Base-by-base conservation (phyloP, 495 filamentous ascomycete species). In the Penicillium tannophilum region DNA sequence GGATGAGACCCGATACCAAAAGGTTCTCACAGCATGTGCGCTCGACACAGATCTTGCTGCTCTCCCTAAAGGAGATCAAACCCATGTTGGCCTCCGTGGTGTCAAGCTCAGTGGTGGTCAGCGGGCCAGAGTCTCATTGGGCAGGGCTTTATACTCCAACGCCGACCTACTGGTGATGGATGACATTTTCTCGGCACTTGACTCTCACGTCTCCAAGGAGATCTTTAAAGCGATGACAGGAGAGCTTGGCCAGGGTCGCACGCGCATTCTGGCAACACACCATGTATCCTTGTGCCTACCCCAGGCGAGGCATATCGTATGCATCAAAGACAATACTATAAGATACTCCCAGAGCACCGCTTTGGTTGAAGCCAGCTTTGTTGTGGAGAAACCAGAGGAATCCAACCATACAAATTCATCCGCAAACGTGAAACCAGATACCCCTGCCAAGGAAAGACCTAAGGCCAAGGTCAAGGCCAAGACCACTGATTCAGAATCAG, bases 171-270 rank as follows among this genome's bases (percentile, higher is more conserved):
- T 57, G 10, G 17, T 57, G 1, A 10, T 57, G 33, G 55, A 57
- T 23, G 55, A 57, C 39, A 47, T 47, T n/a, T 31, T 56, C 44
- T 41, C 54, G 12, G 45, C 45, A 3, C 45, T 48, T 48, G 45
- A 48, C 24, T 26, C 23, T 48, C 45, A 48, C 16, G 24, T 48
- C 24, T 23, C 45, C 8, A 28, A 14, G 4, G 23, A 26, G 0
- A 30, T 48, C 12, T 30, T 48, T 2, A 30, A 6, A 14, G 23
- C 45, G 14, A 23, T 48, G 8, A 48, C 45, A 6, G 23, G 45
- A 10, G 45, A 48, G 45, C 20, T 48, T 3, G 11, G 45, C 12
- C 7, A 48, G 6, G 24, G 45, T 3, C 45, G 45, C 45, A 48
- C 45, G 3, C 7, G 45, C 14, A 48, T 48, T 6, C 45, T 48